Base-by-base conservation (phyloP, 176 grass and related monocot species). In the Ensete ventricosum region DNA sequence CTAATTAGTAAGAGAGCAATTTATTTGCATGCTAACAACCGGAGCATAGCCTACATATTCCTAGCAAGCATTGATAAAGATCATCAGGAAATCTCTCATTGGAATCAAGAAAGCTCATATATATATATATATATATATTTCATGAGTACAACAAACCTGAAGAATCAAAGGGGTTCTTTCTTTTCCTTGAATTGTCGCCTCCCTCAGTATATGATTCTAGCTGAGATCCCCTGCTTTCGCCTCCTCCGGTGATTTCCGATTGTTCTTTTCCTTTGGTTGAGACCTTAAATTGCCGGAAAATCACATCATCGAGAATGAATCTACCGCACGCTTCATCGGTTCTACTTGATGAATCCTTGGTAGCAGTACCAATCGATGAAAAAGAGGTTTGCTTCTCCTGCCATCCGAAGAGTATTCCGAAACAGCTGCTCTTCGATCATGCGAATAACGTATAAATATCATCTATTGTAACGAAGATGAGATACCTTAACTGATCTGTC, bases 361-460 rank as follows among this genome's bases (percentile, higher is more conserved):
- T 54, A 64, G 83, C 50, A 1, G 76, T 78, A n/a, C 85, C 76
- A 27, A 96, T 86, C 53, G 87, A 88, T 5, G 89, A 89, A 75
- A 96, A 96, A n/a, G 85, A 85, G 51, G 65, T 86, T 50, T 83
- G 19, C 69, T 96, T 96, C 66, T 86, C 90, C 88, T 92, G 62
- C 64, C 64, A 80, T 58, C 16, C 52, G n/a, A n/a, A 21, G 43
- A 27, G 19, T 57, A 1, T 10, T 43, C 51, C 57, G n/a, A 16
- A 60, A 13, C 66, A 16, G 16, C 9, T 25, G 62, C 50, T 50
- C 54, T 27, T 22, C 21, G 19, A n/a, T 9, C 27, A 21, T 58
- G 5, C 2, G 9, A 9, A 12, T 9, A 19, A 43, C 1, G 9
- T 43, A 4, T 43, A 19, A 9, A 22, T 2, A n/a, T 1, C 11